Base-by-base conservation (phyloP, 148 eudicot genomes). In the Camellia lanceoleosa region DNA sequence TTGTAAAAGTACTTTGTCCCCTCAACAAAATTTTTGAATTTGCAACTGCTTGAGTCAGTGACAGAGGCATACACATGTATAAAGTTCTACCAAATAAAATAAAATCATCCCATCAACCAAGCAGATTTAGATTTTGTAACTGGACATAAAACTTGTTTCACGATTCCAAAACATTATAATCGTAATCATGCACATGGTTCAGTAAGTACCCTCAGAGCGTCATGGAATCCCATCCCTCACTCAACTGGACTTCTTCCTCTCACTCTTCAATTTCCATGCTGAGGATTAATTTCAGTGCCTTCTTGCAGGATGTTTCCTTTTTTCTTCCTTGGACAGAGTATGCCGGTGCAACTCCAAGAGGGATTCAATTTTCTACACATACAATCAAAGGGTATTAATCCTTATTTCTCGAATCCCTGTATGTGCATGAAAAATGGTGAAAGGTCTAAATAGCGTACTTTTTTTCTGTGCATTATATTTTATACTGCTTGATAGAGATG, bases 321-420 rank as follows among this genome's bases (percentile, higher is more conserved):
- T 12, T 20, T 59, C 67, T 74, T 74, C 78, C 78, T 61, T 6
- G 55, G 41, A 11, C 78, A 75, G 14, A 75, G 42, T 16, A 61
- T 10, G 41, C 61, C 78, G 3, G 52, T 60, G 78, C 55, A 75
- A n/a, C 55, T 61, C 68, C 68, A 75, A 19, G 55, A 43, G 77
- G 30, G 38, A 49, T 60, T 71, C 76, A 18, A 79, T 46, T 65
- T 43, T 19, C 71, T 80, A 49, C 77, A 63, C 3, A 59, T 3
- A 20, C 5, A 60, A 73, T 41, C 71, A 38, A 71, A 71, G 10
- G 64, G 3, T 18, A 1, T 55, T 59, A 69, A 68, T 69, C 56
- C 52, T 67, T 77, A 42, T 59, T 30, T 60, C 56, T 69, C 49
- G 4, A 55, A 58, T 42, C 15, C 38, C 30, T 66, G 20, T 15